Conservation (phyloP, 768 basidiomycete species). For the Paxillus ammoniavirescens region DNA sequence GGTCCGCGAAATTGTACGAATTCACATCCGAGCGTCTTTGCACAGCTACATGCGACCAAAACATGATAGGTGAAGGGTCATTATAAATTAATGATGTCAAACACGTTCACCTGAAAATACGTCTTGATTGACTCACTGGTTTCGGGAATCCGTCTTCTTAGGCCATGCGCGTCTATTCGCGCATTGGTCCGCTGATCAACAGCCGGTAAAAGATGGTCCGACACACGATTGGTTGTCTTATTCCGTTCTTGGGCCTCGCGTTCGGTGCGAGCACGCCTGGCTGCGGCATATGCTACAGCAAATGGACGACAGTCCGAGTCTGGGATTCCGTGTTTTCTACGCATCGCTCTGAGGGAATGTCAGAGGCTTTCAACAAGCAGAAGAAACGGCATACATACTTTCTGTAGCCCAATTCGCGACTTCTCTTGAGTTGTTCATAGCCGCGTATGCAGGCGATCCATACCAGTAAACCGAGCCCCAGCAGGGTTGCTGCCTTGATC, state of each 20-base stretch:
- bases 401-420: slow-evolving; percentile 63
- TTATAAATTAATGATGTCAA: slow-evolving; percentile 28
- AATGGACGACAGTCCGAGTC: slow-evolving; percentile 81
- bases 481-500: slow-evolving; percentile 38
- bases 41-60: slow-evolving; percentile 23
- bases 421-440: slow-evolving; percentile 49
- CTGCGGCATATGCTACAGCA: slow-evolving; percentile 84
- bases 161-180: slow-evolving; percentile 35
- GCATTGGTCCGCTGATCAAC: slow-evolving; percentile 31
- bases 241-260: slow-evolving; percentile 42
- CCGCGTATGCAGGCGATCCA: slow-evolving; percentile 36
- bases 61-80: slow-evolving; percentile 15
- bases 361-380: slow-evolving; percentile 7
- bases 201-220: slow-evolving; percentile 22
- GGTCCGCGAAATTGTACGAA: slow-evolving; percentile 34
- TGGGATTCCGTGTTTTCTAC: slow-evolving; percentile 79
- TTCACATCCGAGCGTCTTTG: slow-evolving; percentile 13
- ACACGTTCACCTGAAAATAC: slow-evolving; percentile 14
- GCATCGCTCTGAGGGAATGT: slow-evolving; percentile 52
- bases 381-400: slow-evolving; percentile 44
- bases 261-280: slow-evolving; percentile 54
- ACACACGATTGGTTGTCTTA: slow-evolving; percentile 26
- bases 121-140: slow-evolving; percentile 38
- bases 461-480: slow-evolving; percentile 33
- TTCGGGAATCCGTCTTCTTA: slow-evolving; percentile 46